A percentile compares a stretch with the other conserved stretches of the same genome.
Evolutionary conservation across 2,329 filamentous ascomycete genomes (phyloP).

Genomic region (Fusarium caatingaense): DNA sequence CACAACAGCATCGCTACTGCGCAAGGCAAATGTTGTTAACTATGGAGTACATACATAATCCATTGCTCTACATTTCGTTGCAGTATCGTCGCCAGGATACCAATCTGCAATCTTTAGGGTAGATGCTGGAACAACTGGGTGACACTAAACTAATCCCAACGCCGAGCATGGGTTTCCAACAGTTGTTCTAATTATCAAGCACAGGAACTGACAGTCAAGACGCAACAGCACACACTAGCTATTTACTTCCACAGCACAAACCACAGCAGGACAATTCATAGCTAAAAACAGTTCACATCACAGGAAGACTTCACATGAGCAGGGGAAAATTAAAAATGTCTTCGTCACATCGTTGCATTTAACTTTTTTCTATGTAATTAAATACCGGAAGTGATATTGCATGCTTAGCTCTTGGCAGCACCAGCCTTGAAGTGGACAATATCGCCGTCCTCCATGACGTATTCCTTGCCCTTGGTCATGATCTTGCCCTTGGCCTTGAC

Average conservation of each 20-base stretch:
- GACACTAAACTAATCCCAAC: too few species aligned
- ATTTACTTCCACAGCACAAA: too few species aligned
- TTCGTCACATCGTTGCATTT: conserved; percentile 43
- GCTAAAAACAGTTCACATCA: not conserved
- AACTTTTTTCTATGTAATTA: conserved; percentile 38
- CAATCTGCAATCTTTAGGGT: not conserved
- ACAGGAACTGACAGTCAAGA: not conserved
- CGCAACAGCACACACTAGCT: not conserved
- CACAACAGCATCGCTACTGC: not conserved
- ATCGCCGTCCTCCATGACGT: conserved; percentile 86
- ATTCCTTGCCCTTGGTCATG: conserved; percentile 99
- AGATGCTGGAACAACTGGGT: not conserved
- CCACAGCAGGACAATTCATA: not conserved
- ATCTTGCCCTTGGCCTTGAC: conserved; percentile 96
- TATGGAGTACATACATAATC: not conserved
- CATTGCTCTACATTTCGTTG: not conserved
- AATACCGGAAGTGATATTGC: conserved; percentile 20
- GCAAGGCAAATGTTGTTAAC: not conserved
- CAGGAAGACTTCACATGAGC: not conserved
- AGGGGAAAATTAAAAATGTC: not conserved
- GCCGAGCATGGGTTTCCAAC: not conserved
- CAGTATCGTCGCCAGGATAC: not conserved
- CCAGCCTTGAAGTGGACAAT: conserved; percentile 90
- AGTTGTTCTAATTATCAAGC: not conserved
- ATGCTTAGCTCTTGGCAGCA: conserved; percentile 75